Base-by-base conservation (phyloP, 768 basidiomycete species). In the Russula ochroleuca region DNA sequence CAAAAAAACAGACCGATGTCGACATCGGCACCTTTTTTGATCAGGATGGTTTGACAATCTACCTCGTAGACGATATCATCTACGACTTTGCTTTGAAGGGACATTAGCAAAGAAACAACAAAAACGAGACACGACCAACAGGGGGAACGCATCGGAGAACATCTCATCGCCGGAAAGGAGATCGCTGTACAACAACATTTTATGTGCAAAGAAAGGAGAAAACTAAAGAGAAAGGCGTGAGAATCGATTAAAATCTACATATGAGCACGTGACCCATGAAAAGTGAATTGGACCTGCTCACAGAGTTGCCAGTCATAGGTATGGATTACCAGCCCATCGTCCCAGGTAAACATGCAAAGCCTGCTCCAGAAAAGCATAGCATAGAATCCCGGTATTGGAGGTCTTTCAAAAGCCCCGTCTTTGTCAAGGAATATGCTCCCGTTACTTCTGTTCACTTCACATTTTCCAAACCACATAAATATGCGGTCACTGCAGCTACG, bases 361-460 rank as follows among this genome's bases (percentile, higher is more conserved):
- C 83, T 28, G 79, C 83, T 9, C 71, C 78, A 35, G 75, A 83
- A 9, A 87, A 83, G 69, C 88, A 86, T 68, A 83, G 79, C 58
- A 72, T 86, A 52, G 92, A 94, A 74, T 90, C 90, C 3, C 79
- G 88, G 67, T 85, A 90, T 74, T 94, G 92, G 92, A 83, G 92
- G 51, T 86, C 88, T 70, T 94, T 90, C 76, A 92, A 86, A 68
- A 81, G 90, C 63, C 92, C 92, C 3, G 90, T 98, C 1, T 99
- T 98, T 74, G 83, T 98, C 73, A 98, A 97, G 76, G 93, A 98
- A 78, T 96, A 96, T 73, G 93, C 94, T 0, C 94, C 95, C 17
- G 87, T 99, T 69, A 98, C 96, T 59, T 92, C 91, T 17, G 81
- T 99, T 37, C 92, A 98, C 73, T 98, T 98, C 75, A 85, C 92